Percentiles rank a stretch among this genome's conserved stretches.
Evolutionary conservation across 495 filamentous ascomycete species (phyloP).

Genomic region (Xylaria sp.): DNA sequence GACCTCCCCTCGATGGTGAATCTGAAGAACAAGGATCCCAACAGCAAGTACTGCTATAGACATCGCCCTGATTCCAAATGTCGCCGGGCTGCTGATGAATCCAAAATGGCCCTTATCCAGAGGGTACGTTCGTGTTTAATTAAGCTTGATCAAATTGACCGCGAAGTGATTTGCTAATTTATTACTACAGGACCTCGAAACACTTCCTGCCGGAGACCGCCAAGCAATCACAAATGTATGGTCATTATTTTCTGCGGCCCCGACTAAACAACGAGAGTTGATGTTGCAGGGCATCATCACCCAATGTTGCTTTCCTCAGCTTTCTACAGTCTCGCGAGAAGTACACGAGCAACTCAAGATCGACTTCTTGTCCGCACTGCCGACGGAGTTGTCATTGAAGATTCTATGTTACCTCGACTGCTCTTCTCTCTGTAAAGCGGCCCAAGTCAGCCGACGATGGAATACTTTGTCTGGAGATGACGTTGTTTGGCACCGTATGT

Average conservation of each 20-base stretch:
- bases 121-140: slow-evolving; percentile 59
- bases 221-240: slow-evolving; percentile 95
- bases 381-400: slow-evolving; percentile 89
- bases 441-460: slow-evolving; percentile 93
- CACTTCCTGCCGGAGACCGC: slow-evolving; percentile 80
- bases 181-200: slow-evolving; percentile 73
- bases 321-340: slow-evolving; percentile 86
- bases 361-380: slow-evolving; percentile 89
- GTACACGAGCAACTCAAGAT: slow-evolving; percentile 92
- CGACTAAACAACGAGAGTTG: slow-evolving; percentile 88
- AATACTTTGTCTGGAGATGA: slow-evolving; percentile 89
- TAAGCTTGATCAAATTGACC: background rate
- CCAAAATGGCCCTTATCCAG: slow-evolving; percentile 93
- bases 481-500: slow-evolving; percentile 98
- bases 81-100: slow-evolving; percentile 87
- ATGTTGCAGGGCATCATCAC: slow-evolving; percentile 95
- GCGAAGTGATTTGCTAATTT: slow-evolving; percentile 18
- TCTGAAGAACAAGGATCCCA: slow-evolving; percentile 60
- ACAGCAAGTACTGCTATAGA: slow-evolving; percentile 94
- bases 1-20: slow-evolving; percentile 48
- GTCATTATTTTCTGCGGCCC: slow-evolving; percentile 96
- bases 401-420: slow-evolving; percentile 93
- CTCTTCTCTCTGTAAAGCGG: slow-evolving; percentile 93
- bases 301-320: slow-evolving; percentile 96
- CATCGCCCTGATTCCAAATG: slow-evolving; percentile 96